Evolutionary conservation across 1,139 yeast genomes (phyloP), one percentile per base, ranked within the genome.

Genomic region (Williopsis jadinii): DNA sequence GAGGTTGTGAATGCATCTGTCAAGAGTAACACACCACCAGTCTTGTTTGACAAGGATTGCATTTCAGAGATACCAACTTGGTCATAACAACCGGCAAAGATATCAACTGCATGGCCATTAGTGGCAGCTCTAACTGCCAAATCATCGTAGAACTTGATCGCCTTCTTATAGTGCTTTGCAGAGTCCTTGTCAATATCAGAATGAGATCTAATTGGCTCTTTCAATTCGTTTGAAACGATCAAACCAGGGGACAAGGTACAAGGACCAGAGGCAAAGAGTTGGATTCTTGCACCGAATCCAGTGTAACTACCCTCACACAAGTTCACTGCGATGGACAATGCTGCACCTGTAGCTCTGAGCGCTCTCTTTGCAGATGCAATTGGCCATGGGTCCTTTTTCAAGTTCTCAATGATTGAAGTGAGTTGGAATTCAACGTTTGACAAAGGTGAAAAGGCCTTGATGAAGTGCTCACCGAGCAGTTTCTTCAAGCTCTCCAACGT

Each of bases 31-130:
- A 85, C 84, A 65, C 99, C 99, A 55, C 98, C 98, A 28, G 97
- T 92, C 54, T 77, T 72, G 66, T 87, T 86, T 46, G 95, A 76
- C 55, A 94, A 70, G 46, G 84, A 75, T 65, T 87, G 86, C 97
- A 92, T 92, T 69, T 92, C 99, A 54, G 84, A 82, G 76, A 92
- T 82, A 62, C 99, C 99, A 51, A 90, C 85, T 71, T 92, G 98
- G 67, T 92, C 99, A 61, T 88, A 90, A 67, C 97, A 88, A 46
- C 98, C 98, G 32, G 95, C 97, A 67, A 88, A 90, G 40, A 92
- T 79, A 64, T 92, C 98, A 41, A 92, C 80, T 24, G 94, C 78
- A 59, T 88, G 97, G 26, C 94, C 86, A 60, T 86, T 84, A 41
- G 77, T 75, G 28, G 85, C 68, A 11, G 82, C 82, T 53, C 84